A percentile compares a stretch with the other conserved stretches of the same genome.
Conservation (phyloP, 2,329 filamentous ascomycete species). For the Teratosphaeria gauchensis region DNA sequence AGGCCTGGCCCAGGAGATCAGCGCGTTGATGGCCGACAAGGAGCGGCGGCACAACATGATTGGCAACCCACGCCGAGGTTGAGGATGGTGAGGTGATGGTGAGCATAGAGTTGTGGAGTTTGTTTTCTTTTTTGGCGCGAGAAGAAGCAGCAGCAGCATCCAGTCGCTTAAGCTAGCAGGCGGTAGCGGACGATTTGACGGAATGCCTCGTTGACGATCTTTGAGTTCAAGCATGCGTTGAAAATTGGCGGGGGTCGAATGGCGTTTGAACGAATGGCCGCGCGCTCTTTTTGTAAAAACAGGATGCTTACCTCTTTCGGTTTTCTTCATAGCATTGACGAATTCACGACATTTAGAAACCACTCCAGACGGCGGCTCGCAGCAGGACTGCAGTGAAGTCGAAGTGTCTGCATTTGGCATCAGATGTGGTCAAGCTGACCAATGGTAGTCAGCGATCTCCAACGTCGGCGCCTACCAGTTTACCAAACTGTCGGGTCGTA, state of each 20-base stretch:
- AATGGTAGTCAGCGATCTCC: not conserved
- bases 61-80: slow-evolving; percentile 12
- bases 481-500: not conserved
- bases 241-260: not conserved
- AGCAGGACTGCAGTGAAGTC: not conserved
- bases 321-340: not conserved
- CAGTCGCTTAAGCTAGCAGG: not conserved
- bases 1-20: slow-evolving; percentile 60
- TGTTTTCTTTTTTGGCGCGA: not conserved
- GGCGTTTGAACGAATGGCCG: not conserved
- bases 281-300: not conserved
- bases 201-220: not conserved
- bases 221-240: not conserved
- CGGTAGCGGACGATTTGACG: not conserved
- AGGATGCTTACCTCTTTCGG: not conserved
- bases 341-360: not conserved
- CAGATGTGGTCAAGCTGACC: not conserved
- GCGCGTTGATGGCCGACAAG: slow-evolving; percentile 41
- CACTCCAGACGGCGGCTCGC: not conserved
- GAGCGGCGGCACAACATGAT: slow-evolving; percentile 10
- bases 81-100: not conserved
- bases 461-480: not conserved
- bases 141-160: not conserved
- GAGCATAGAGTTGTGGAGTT: not conserved
- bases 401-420: not conserved